Percentiles rank a stretch among this genome's conserved stretches.
These are phyloP conservation scores for Suhomyces faveliae DNA, from an alignment of 805 yeast species.

Conservation along the genomic window DNA sequence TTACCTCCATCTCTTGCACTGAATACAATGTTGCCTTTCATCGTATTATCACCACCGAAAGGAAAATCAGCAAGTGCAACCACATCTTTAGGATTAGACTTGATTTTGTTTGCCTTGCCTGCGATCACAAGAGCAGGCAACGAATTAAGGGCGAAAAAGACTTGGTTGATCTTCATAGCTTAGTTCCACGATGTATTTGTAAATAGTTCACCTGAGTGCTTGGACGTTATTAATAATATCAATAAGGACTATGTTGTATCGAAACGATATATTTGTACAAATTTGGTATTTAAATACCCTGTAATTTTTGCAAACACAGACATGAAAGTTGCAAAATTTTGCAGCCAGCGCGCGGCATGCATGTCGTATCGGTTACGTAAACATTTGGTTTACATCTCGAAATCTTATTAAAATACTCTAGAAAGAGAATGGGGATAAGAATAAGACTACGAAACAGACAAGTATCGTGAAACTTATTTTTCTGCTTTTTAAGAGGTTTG, in stretches of 20 bases:
- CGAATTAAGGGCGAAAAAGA: neutral
- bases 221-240: neutral
- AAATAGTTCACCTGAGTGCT: neutral
- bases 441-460: neutral
- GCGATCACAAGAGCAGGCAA: conserved; percentile 1
- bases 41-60: conserved; percentile 35
- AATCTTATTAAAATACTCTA: neutral
- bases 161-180: neutral
- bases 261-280: neutral
- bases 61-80: conserved; percentile 61
- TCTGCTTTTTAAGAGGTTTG: neutral
- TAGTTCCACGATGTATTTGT: neutral
- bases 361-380: neutral
- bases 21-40: conserved; percentile 50
- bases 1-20: conserved; percentile 56
- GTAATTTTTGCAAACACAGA: neutral
- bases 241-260: neutral
- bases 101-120: conserved; percentile 49
- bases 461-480: neutral
- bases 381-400: neutral
- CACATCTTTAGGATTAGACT: conserved; percentile 48
- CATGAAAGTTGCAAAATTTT: neutral
- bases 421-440: neutral
- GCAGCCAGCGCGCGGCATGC: neutral
- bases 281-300: neutral